Base-by-base conservation (phyloP, 2,329 filamentous ascomycete species). In the Xylaria sp. region DNA sequence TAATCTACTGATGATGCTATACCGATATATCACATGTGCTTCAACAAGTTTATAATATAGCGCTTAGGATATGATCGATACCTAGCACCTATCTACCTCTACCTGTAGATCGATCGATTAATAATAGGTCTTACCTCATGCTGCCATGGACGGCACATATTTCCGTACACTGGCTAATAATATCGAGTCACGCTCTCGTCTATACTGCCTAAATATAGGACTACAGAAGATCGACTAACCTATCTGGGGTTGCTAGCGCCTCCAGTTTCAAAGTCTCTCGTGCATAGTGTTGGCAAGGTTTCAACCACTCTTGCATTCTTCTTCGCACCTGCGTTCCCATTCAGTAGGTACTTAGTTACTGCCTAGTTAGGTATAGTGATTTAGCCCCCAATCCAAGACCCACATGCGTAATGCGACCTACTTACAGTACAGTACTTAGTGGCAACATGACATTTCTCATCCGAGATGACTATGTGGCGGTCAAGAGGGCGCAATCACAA, bases 351-450 rank as follows among this genome's bases (percentile, higher is more conserved):
- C n/a, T n/a, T n/a, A n/a, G n/a, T n/a, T n/a, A n/a, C n/a, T n/a
- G n/a, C n/a, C n/a, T n/a, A n/a, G n/a, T n/a, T n/a, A n/a, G n/a
- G n/a, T n/a, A n/a, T n/a, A n/a, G n/a, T 6, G 29, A 33, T 31
- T 53, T 55, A 44, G 43, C 52, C 52, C 58, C 58, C 58, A 59
- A 54, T 19, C 21, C 41, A 48, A 35, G n/a, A 9, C 23, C n/a
- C 19, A 23, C 15, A 44, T 53, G 43, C 54, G 43, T 52, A 25
- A 44, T 29, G 13, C 37, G 44, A 46, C 31, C 15, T 21, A 43
- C 10, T 35, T 31, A n/a, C n/a, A n/a, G n/a, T n/a, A n/a, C n/a
- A 19, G 41, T 46, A 29, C 41, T n/a, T 29, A 37, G 31, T 21
- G 46, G 47, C 37, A 44, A 19, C 15, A 41, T 27, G 35, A 44